Base-by-base conservation (phyloP, 1,139 yeast genomes). In the Nakaseomyces kungkrabaensis region DNA sequence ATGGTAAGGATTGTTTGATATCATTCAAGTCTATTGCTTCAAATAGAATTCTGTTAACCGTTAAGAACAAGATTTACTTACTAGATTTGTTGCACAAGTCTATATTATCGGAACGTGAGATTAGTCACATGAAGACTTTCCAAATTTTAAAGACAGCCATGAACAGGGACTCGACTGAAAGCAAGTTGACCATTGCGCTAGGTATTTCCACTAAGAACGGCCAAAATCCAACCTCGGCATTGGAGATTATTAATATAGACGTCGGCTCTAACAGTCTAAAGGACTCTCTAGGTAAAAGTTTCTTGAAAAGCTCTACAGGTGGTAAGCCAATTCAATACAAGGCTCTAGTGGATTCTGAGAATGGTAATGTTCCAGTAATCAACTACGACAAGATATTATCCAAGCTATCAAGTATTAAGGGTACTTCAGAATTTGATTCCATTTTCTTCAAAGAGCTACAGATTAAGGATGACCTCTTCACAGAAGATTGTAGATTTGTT, bases 261-360 rank as follows among this genome's bases (percentile, higher is more conserved):
- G 78, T 82, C 17, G 95, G 95, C 2, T 68, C 77, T 38, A 89
- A 90, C 55, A 80, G 79, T 47, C 72, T 88, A 54, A 75, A 79
- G 53, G 92, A 86, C 58, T 81, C 88, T 33, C 65, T 87, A 46
- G 92, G 94, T 26, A 82, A 80, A 60, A 80, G 86, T 29, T 71
- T 81, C 45, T 52, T 51, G 36, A 50, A 45, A 40, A 57, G 60
- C 34, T 54, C 52, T 27, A 52, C 53, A 5, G 43, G 54, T 10
- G 54, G 47, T 11, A 45, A 51, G 25, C 51, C 57, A 29, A 57
- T 59, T 33, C 59, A 56, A 9, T 57, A 63, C 34, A 58, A 58
- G 36, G 52, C 58, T 5, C 51, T 62, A 37, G 52, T 64, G 53
- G 51, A 52, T 41, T 54, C 54, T 32, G 50, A 61, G 44, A 46